Evolutionary conservation across 179 eudicot genomes (phyloP).

Genomic region (Actinidia arguta): DNA sequence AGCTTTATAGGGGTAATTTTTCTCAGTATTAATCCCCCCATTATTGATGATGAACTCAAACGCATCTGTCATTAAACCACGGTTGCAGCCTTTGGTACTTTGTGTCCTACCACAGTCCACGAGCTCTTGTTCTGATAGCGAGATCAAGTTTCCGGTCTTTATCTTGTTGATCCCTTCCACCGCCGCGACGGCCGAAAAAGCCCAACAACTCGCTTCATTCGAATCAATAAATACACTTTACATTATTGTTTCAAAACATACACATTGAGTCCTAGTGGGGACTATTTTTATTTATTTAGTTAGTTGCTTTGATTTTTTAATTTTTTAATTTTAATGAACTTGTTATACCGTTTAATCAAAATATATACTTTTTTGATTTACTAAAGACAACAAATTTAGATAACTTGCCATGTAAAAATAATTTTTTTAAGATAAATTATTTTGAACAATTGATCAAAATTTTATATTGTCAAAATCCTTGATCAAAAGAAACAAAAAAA

Average conservation of each 20-base stretch:
- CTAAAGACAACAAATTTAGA: too few species aligned
- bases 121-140: conserved; percentile 72
- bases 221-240: background rate
- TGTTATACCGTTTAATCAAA: background rate
- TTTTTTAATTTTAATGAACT: background rate
- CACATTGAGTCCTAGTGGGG: too few species aligned
- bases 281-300: background rate
- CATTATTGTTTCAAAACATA: background rate
- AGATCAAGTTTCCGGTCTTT: conserved; percentile 49
- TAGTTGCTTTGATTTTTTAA: background rate
- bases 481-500: too few species aligned
- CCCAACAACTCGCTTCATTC: conserved; percentile 79
- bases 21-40: conserved; percentile 72
- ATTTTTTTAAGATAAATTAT: too few species aligned
- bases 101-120: conserved; percentile 57
- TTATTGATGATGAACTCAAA: conserved; percentile 63
- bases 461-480: too few species aligned
- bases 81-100: conserved; percentile 60
- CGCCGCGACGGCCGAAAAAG: conserved; percentile 65
- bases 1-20: conserved; percentile 63
- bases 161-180: conserved; percentile 77
- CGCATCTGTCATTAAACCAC: conserved; percentile 71
- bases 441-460: background rate
- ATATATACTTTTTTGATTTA: background rate
- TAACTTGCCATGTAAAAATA: too few species aligned